Evolutionary conservation across 805 yeast species (phyloP).

Genomic region (Priceomyces melissophilus): DNA sequence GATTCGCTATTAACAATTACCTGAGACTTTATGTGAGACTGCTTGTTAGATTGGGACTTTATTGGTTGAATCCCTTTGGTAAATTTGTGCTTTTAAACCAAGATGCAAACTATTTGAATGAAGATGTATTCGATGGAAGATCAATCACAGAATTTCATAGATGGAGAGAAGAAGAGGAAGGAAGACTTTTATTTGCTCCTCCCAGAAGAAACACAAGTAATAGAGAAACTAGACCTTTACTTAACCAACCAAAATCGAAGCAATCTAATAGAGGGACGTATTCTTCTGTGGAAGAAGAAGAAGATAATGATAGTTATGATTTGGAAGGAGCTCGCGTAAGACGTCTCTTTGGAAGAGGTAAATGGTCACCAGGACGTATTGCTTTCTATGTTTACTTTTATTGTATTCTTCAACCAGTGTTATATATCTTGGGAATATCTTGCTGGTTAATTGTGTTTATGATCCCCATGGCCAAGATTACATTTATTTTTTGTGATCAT

Average conservation of each 20-base stretch:
- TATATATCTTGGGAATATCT: slow-evolving; percentile 48
- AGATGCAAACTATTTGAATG: slow-evolving; percentile 77
- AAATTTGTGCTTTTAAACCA: slow-evolving; percentile 73
- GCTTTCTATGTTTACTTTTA: slow-evolving; percentile 72
- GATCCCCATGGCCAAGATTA: slow-evolving; percentile 88
- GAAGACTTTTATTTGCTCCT: slow-evolving; percentile 78
- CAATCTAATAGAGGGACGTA: slow-evolving; percentile 26
- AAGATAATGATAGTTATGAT: slow-evolving; percentile 18
- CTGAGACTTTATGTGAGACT: slow-evolving; percentile 62
- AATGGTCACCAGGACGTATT: slow-evolving; percentile 83
- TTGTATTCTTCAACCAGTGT: slow-evolving; percentile 63
- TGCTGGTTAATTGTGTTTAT: slow-evolving; percentile 87
- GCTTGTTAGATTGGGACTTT: slow-evolving; percentile 61
- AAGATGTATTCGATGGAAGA: slow-evolving; percentile 87
- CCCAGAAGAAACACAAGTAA: slow-evolving; percentile 39
- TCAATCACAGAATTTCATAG: slow-evolving; percentile 77
- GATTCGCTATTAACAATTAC: slow-evolving; percentile 43
- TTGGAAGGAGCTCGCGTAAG: slow-evolving; percentile 43
- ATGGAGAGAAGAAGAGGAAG: slow-evolving; percentile 82
- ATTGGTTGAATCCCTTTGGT: slow-evolving; percentile 84
- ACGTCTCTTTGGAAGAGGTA: slow-evolving; percentile 78
- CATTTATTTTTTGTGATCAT: slow-evolving; percentile 66
- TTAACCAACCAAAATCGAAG: slow-evolving; percentile 34
- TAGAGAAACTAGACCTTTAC: slow-evolving; percentile 33
- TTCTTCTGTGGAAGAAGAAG: slow-evolving; percentile 23